Evolutionary conservation across 2,329 filamentous ascomycete species (phyloP), one percentile per base, ranked within the genome.

Genomic region (Claviceps digitariae): DNA sequence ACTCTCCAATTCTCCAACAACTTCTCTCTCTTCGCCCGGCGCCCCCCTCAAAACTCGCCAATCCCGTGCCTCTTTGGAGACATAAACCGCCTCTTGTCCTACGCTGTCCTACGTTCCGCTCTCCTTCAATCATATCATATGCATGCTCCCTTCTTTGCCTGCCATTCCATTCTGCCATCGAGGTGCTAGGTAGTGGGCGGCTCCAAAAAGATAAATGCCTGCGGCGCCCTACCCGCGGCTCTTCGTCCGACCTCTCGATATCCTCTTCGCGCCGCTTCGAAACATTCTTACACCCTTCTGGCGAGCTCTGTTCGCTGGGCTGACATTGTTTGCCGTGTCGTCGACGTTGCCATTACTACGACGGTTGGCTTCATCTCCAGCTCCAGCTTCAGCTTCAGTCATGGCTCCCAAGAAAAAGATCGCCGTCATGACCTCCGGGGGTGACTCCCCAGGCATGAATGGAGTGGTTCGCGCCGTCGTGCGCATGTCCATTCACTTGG

Each of bases 401-500:
- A 75, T 77, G 75, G 68, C 70, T 46, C 65, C 69, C 54, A 79
- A 74, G 64, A 81, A 82, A 70, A 81, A 80, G 70, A 91, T 96
- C 67, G 90, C 84, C 59, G 83, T 96, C 68, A 89, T 96, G 84
- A 96, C 90, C 64, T 94, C 87, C 61, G 90, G 90, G 65, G 90
- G 90, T 64, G 90, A 96, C 76, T 88, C 89, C 59, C 90, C 89
- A 2, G 90, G 90, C 67, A 96, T 96, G 90, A 95, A 93, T 70
- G 89, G 83, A 56, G 87, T 87, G 38, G 89, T 96, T 40, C 82
- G 90, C 57, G 89, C 90, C 50, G 87, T 95, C 29, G 87, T 98
- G 55, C 86, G 93, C 61, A 95, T 90, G 79, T 82, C 90, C 50
- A 88, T 97, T 60, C 83, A 93, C 68, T 81, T 87, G 69, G 84